Evolutionary conservation across 495 filamentous ascomycete genomes (phyloP), one percentile per base, ranked within the genome.

Genomic region (Penicillium antarcticum): DNA sequence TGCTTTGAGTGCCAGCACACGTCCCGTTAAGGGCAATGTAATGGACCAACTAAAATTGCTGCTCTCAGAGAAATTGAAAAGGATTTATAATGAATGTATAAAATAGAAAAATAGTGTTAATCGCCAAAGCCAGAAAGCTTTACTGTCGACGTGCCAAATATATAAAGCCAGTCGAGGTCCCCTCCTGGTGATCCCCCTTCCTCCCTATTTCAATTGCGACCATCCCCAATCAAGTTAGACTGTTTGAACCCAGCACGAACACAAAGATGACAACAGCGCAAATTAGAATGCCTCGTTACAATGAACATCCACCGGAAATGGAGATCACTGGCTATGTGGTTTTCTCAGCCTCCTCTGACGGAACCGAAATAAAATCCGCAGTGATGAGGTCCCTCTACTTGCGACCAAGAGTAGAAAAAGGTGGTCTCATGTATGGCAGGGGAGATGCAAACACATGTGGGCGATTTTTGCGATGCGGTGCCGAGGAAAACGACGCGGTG

Each of bases 151-250:
- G 6, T 34, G 42, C 42, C 16, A 45, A 45, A 45, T n/a, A 45
- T 45, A 45, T 45, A 33, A 45, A 45, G 29, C 2, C 12, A 23
- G 21, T 35, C 29, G 42, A 1, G 33, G 14, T 45, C n/a, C 42
- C 34, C 16, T 16, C 12, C 14, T 45, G 33, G 33, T 31, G 21
- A 21, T 34, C 11, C 39, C 39, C 39, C 10, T 34, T 33, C 39
- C 10, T 34, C 18, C 29, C 5, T 34, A 16, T 34, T 34, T 45
- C n/a, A 45, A 45, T 45, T 16, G 29, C 5, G 14, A 23, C 42
- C 34, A 45, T 45, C 34, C 29, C 23, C 18, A 13, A 45, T 44
- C 10, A 45, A 45, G 42, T 31, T 45, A 45, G 42, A 45, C 29
- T 45, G 12, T 21, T 45, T 45, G 17, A 33, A 12, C 29, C 14